Evolutionary conservation across 495 filamentous ascomycete species (phyloP), one percentile per base, ranked within the genome.

Genomic region (Penicillium psychrofluorescens): DNA sequence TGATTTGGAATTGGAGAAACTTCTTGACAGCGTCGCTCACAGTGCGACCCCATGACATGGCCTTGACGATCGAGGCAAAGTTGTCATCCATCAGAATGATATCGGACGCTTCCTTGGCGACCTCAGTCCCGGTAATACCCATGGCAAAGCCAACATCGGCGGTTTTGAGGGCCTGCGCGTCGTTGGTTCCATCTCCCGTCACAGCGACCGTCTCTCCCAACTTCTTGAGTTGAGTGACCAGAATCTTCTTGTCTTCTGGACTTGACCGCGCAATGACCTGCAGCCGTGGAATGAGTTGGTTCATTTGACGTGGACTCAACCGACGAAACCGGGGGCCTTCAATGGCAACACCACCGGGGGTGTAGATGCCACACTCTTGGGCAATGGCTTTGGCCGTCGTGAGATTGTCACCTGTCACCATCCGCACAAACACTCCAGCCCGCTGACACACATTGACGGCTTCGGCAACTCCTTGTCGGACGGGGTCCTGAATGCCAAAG

Each of bases 41-140:
- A 31, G 86, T 84, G 44, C 90, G 77, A 52, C 90, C 89, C 88
- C 88, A 94, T 63, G 85, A 79, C 48, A 95, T 77, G 41, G 88
- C 90, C 54, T 86, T 89, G 40, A 95, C 79, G 50, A 95, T 95
- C 14, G 88, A 94, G 7, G 87, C 63, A 61, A 95, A 95, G 53
- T 95, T 90, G 61, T 95, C 89, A 54, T 95, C 88, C 84, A 94
- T 90, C 40, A 95, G 67, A 49, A 95, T 88, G 49, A 95, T 95
- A 34, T 87, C 84, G n/a, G 89, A 92, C 11, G 89, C 89, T 56
- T 94, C 89, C 58, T 94, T 95, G 8, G 89, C 88, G 13, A 95
- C 87, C 59, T 95, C 89, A 29, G 90, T 95, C 44, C 89, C 90
- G 36, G 85, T 74, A 44, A 95, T 83, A 54, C 88, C 89, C 90